Evolutionary conservation across 2,329 filamentous ascomycete species (phyloP).

Genomic region (Botrytis deweyae): DNA sequence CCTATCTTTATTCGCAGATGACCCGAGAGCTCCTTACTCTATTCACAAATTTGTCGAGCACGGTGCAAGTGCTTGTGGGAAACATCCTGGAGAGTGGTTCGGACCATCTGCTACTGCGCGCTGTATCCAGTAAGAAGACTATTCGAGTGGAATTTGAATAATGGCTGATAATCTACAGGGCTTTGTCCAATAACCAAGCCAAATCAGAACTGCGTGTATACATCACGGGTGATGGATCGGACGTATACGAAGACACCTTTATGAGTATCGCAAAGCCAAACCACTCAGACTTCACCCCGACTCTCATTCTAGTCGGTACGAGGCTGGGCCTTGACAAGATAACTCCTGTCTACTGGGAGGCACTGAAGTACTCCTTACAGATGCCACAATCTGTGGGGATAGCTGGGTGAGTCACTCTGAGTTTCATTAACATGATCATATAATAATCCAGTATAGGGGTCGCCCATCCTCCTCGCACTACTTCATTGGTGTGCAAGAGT

Average conservation of each 20-base stretch:
- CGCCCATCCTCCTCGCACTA: conserved; percentile 80
- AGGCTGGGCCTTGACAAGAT: conserved; percentile 91
- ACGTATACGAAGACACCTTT: conserved; percentile 90
- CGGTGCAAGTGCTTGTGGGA: conserved; percentile 82
- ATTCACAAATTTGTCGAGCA: conserved; percentile 93
- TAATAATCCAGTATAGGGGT: conserved; percentile 55
- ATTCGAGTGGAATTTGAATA: not conserved
- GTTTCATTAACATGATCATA: not conserved
- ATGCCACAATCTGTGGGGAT: conserved; percentile 94
- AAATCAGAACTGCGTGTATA: conserved; percentile 74
- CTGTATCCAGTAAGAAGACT: conserved; percentile 76
- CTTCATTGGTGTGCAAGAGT: conserved; percentile 70
- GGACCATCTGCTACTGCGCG: conserved; percentile 93
- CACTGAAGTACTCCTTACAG: conserved; percentile 79
- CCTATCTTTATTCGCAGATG: conserved; percentile 82
- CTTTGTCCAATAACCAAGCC: conserved; percentile 65
- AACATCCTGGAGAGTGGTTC: conserved; percentile 97
- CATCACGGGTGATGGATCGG: conserved; percentile 82
- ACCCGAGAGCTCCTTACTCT: conserved; percentile 82
- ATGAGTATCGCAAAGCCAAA: conserved; percentile 71
- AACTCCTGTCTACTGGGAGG: conserved; percentile 92
- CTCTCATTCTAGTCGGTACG: conserved; percentile 84
- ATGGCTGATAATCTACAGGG: conserved; percentile 50
- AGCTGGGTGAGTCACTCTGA: conserved; percentile 64
- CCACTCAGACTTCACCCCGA: conserved; percentile 70